Evolutionary conservation across 345 rosid genomes (phyloP), one percentile per base, ranked within the genome.

Genomic region (Pistacia integerrima): DNA sequence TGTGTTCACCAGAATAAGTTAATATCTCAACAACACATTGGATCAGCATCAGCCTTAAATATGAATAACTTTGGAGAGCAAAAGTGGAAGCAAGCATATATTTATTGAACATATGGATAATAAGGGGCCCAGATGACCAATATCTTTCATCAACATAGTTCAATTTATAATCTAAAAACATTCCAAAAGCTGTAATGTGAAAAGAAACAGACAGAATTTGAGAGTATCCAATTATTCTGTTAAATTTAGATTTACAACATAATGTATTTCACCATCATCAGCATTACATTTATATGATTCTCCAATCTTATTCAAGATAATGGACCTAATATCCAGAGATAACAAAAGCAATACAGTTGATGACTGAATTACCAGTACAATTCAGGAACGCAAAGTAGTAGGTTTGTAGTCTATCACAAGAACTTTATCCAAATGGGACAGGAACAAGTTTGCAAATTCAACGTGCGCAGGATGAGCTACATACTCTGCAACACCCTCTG

Each of bases 321-420:
- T 10, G 49, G 16, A 62, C 61, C 49, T 49, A 28, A 73, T 11
- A 70, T 44, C 12, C 14, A 46, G 22, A 49, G 30, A 67, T 16
- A 60, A 58, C 22, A 52, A 36, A 22, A 46, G 52, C 58, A 68
- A 20, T 54, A 41, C 12, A 44, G 13, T 16, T 16, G 18, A 66
- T n/a, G n/a, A 1, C 44, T 3, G 64, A 0, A n/a, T 35, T 28
- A 77, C n/a, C 38, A 3, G 33, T 57, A 6, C 35, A 49, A 54
- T 52, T 87, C 76, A 89, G 78, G 71, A 54, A 60, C 6, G 82
- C 17, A 85, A 84, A 65, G 79, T 16, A 7, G 89, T 87, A 28
- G 97, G 95, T 76, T 85, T 92, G 90, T 92, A 92, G 79, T 92
- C 93, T 17, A 94, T 38, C 33, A 94, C 86, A 11, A 90, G 6